Base-by-base conservation (phyloP, 2,329 filamentous ascomycete species). In the Botrytis tulipae region DNA sequence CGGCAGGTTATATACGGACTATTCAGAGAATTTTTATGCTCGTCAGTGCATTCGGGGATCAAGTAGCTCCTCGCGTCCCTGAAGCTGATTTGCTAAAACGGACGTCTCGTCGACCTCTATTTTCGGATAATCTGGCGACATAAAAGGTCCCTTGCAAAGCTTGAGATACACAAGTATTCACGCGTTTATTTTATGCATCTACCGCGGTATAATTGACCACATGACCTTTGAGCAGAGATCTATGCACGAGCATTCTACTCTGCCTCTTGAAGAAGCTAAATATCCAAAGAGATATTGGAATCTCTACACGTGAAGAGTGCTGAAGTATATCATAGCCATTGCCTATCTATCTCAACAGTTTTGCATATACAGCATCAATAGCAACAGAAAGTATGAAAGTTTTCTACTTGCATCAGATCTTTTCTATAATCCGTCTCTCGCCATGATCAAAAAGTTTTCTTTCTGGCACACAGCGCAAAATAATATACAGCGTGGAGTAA, bases 401-500 rank as follows among this genome's bases (percentile, higher is more conserved):
- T 75, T 73, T 44, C 37, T 32, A 29, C 29, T 25, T 66, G 5
- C 14, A 66, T 66, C 22, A 0, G n/a, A 37, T 14, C 51, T 77
- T 40, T 2, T 20, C 18, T 61, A 2, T 14, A 20, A 46, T 9
- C 18, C 29, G 20, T 42, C 25, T 68, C 16, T 42, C 12, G 2
- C 35, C 48, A 29, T 14, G 37, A 32, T 18, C 40, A 77, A 69
- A 77, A 46, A 1, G 61, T 54, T 10, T 22, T 66, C 32, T 70
- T 37, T 8, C 9, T 6, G 14, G 6, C 37, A 54, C 8, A 29
- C 16, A 8, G 25, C 4, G 35, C 20, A 29, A 8, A 37, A 29
- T 2, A 37, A 29, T 2, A 35, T 54, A 8, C 46, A 29, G 16
- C 14, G 16, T n/a, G 3, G 35, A 54, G 65, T 10, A 22, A 25